Evolutionary conservation across 2,329 filamentous ascomycete species (phyloP).

Genomic region (Akanthomyces lecanii): DNA sequence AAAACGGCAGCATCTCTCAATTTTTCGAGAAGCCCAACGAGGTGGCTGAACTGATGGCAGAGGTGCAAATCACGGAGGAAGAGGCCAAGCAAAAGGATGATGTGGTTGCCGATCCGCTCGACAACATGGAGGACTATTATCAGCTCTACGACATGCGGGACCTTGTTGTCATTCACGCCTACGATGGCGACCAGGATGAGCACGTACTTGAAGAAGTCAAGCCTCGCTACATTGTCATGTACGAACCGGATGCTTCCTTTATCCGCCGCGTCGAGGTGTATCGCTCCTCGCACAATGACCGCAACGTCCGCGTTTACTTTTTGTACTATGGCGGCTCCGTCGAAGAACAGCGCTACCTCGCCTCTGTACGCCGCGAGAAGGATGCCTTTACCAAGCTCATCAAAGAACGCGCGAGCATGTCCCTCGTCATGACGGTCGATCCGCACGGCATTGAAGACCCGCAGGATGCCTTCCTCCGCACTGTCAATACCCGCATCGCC

Average conservation of each 20-base stretch:
- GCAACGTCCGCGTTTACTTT: constrained; percentile 90
- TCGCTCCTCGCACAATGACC: constrained; percentile 84
- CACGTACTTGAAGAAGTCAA: constrained; percentile 92
- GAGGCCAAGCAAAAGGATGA: constrained; percentile 74
- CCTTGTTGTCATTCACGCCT: constrained; percentile 83
- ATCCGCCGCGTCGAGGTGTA: constrained; percentile 94
- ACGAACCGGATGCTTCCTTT: constrained; percentile 91
- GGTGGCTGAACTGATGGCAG: constrained; percentile 75
- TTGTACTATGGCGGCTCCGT: constrained; percentile 94
- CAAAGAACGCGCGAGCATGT: constrained; percentile 91
- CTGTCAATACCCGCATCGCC: constrained; percentile 93
- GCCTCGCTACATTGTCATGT: constrained; percentile 96
- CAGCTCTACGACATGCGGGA: constrained; percentile 89
- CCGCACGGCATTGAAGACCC: constrained; percentile 68
- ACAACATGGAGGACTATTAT: constrained; percentile 90
- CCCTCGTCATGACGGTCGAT: constrained; percentile 75
- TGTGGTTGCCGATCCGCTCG: constrained; percentile 69
- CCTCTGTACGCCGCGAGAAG: constrained; percentile 87
- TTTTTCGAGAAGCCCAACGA: constrained; percentile 80
- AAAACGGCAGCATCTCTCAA: constrained; percentile 69
- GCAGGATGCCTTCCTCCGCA: constrained; percentile 87
- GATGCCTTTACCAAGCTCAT: constrained; percentile 94
- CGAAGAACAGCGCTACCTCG: constrained; percentile 90
- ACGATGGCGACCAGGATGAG: constrained; percentile 93
- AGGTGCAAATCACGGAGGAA: constrained; percentile 74